A percentile compares a stretch with the other conserved stretches of the same genome.
Evolutionary conservation across 2,329 filamentous ascomycete genomes (phyloP).

Genomic region (Plectosphaerella cucumerina): DNA sequence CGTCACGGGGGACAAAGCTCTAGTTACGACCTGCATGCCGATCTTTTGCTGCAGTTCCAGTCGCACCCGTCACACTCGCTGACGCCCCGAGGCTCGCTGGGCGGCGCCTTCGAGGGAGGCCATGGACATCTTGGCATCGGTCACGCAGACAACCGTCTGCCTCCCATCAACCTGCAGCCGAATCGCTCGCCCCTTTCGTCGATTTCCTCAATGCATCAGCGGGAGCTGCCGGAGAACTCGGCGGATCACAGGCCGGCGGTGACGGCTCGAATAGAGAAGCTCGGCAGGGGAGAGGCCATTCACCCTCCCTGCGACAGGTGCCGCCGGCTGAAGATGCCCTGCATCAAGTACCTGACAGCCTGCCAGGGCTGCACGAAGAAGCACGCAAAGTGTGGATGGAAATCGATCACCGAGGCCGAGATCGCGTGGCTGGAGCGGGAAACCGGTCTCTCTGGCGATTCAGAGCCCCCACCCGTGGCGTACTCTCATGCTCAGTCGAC

Average conservation of each 20-base stretch:
- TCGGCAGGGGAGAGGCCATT: conserved; percentile 70
- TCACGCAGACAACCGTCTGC: conserved; percentile 9
- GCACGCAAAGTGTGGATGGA: conserved; percentile 85
- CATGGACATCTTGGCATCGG: conserved; percentile 14
- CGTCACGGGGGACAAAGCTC: conserved; percentile 20
- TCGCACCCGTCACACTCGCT: conserved; percentile 17
- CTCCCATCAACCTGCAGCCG: conserved; percentile 12
- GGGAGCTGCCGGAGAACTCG: conserved; percentile 19
- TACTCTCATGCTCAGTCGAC: conserved; percentile 10
- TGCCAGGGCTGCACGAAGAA: conserved; percentile 88
- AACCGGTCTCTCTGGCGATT: conserved; percentile 20
- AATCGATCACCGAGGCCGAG: conserved; percentile 72
- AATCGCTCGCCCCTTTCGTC: conserved; percentile 20
- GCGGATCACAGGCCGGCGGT: conserved; percentile 51
- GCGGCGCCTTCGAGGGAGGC: conserved; percentile 12
- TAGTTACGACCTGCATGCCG: conserved; percentile 46
- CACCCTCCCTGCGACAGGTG: conserved; percentile 83
- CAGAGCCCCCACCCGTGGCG: conserved; percentile 21
- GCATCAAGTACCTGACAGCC: conserved; percentile 79
- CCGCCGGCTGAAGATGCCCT: conserved; percentile 73
- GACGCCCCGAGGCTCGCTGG: conserved; percentile 5
- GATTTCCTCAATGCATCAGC: conserved; percentile 21
- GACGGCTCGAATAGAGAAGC: conserved; percentile 69
- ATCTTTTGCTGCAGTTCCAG: conserved; percentile 52
- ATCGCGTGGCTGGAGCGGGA: conserved; percentile 29